A percentile compares a stretch with the other conserved stretches of the same genome.
Conservation (phyloP, 2,329 filamentous ascomycete species). For the Colletotrichum australisinense region DNA sequence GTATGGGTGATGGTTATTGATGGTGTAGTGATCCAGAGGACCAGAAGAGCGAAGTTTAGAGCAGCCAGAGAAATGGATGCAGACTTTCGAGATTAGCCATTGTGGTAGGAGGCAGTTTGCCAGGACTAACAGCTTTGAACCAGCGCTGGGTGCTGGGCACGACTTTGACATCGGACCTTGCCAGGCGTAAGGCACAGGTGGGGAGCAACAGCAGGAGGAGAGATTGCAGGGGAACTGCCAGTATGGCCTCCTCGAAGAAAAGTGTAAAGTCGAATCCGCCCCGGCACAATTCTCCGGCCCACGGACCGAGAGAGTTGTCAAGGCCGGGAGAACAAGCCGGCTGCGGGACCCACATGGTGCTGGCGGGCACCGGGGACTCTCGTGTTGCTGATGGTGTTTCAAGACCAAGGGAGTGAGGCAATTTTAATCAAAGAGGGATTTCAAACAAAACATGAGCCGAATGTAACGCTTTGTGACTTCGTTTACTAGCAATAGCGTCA, state of each 20-base stretch:
- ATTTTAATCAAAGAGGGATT: not conserved
- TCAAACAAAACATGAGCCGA: slow-evolving; percentile 22
- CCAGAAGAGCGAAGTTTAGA: slow-evolving; percentile 22
- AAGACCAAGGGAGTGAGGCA: slow-evolving; percentile 6
- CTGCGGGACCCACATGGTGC: slow-evolving; percentile 24
- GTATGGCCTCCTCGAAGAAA: slow-evolving; percentile 42
- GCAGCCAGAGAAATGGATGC: slow-evolving; percentile 14
- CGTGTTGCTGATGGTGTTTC: slow-evolving; percentile 24
- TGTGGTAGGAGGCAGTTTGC: not conserved
- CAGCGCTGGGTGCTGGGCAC: slow-evolving; percentile 17
- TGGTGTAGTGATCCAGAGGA: slow-evolving; percentile 19
- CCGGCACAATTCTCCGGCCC: slow-evolving; percentile 37
- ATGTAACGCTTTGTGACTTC: slow-evolving; percentile 15
- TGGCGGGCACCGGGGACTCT: not conserved
- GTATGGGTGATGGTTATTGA: not conserved
- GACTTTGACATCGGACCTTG: slow-evolving; percentile 24
- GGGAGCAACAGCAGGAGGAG: slow-evolving; percentile 21
- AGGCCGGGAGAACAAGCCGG: slow-evolving; percentile 23
- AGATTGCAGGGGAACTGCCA: slow-evolving; percentile 36
- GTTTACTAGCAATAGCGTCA: not conserved
- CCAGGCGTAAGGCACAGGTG: slow-evolving; percentile 16
- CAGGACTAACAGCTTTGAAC: slow-evolving; percentile 26
- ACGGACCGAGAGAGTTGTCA: slow-evolving; percentile 33
- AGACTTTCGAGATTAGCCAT: slow-evolving; percentile 18
- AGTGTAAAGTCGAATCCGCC: slow-evolving; percentile 45